Conservation (phyloP, 441 rosid species). For the Daphne laureola region DNA sequence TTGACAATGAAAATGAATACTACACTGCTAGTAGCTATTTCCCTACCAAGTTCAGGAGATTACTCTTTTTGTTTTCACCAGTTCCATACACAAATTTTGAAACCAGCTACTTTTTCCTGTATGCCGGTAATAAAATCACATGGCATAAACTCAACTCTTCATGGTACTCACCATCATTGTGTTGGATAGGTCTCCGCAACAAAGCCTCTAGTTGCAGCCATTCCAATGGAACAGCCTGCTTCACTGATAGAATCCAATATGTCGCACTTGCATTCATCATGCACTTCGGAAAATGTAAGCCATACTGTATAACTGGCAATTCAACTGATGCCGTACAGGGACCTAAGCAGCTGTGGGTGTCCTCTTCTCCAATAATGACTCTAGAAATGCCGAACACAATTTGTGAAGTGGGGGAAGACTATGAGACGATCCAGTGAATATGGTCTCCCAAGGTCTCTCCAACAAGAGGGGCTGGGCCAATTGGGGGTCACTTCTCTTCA, state of each 20-base stretch:
- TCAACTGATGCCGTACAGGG: neutral
- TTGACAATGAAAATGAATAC: too few relatives aligned
- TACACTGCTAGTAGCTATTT: too few relatives aligned
- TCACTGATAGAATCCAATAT: neutral
- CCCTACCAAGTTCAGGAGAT: too few relatives aligned
- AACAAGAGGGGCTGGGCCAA: constrained; percentile 36
- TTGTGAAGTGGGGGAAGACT: constrained; percentile 80
- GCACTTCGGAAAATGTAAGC: neutral
- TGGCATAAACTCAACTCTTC: neutral
- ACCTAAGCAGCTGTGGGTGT: constrained; percentile 33
- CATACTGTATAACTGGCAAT: neutral
- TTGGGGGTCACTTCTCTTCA: constrained; percentile 29
- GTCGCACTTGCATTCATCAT: neutral
- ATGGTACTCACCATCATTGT: too few relatives aligned
- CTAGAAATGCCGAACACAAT: constrained; percentile 65
- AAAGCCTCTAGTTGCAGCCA: neutral
- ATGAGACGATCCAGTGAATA: constrained; percentile 78
- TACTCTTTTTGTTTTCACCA: too few relatives aligned
- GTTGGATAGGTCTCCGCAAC: neutral
- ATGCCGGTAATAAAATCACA: neutral
- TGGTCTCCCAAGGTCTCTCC: constrained; percentile 81
- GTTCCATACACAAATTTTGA: neutral
- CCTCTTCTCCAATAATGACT: constrained; percentile 76
- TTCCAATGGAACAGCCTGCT: constrained; percentile 2
- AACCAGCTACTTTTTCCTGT: neutral